Evolutionary conservation across 2,329 filamentous ascomycete genomes (phyloP).

Genomic region (Pleurostoma richardsiae): DNA sequence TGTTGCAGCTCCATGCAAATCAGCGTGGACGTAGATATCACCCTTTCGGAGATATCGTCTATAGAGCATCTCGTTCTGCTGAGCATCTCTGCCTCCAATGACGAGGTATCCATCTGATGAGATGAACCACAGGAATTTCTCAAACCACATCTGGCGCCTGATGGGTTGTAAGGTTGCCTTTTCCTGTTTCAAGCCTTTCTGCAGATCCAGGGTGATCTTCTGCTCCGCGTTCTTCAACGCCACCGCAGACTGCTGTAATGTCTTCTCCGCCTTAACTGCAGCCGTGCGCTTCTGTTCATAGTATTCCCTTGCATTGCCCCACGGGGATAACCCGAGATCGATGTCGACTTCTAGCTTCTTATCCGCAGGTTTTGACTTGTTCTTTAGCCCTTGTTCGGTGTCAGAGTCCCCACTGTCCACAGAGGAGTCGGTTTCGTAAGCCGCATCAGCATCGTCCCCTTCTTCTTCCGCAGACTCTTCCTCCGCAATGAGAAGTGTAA

Average conservation of each 20-base stretch:
- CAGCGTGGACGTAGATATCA: constrained; percentile 88
- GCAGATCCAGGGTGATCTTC: constrained; percentile 81
- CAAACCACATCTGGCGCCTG: constrained; percentile 86
- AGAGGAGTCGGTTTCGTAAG: constrained; percentile 61
- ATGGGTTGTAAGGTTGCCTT: constrained; percentile 82
- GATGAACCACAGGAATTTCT: constrained; percentile 94
- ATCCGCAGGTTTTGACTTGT: constrained; percentile 36
- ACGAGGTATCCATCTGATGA: constrained; percentile 94
- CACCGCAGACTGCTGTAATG: constrained; percentile 70
- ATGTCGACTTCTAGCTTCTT: constrained; percentile 72
- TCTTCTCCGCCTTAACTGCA: constrained; percentile 83
- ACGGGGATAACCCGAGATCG: constrained; percentile 74
- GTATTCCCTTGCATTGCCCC: constrained; percentile 86
- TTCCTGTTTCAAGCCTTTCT: constrained; percentile 85
- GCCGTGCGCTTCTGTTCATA: constrained; percentile 85
- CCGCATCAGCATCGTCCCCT: constrained; percentile 48
- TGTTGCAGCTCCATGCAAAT: constrained; percentile 77
- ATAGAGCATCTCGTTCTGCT: constrained; percentile 92
- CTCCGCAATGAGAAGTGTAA: constrained; percentile 75
- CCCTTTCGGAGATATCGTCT: constrained; percentile 79
- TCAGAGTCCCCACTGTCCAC: constrained; percentile 48
- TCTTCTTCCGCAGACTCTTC: constrained; percentile 59
- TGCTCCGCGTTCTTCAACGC: constrained; percentile 87
- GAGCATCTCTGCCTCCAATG: constrained; percentile 79
- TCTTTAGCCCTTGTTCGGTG: constrained; percentile 28